Conservation (phyloP, 768 basidiomycete genomes). For the Tulasnella sp. region DNA sequence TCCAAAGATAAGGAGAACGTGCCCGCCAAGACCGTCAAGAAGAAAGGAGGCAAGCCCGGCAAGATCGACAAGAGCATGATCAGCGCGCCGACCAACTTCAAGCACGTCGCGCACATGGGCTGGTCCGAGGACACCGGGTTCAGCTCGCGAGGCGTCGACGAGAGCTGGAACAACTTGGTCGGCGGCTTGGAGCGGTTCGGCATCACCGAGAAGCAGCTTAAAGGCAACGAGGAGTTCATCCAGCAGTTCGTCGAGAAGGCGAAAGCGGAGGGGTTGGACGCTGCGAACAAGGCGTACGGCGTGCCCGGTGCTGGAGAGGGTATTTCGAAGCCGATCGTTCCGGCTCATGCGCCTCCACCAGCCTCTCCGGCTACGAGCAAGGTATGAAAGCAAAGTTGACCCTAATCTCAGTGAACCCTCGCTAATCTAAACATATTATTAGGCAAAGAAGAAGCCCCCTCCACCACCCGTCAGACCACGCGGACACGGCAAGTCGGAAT, state of each 20-base stretch:
- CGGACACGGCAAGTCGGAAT: slow-evolving; percentile 25
- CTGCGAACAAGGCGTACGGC: slow-evolving; percentile 37
- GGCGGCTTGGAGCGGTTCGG: slow-evolving; percentile 66
- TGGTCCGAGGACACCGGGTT: slow-evolving; percentile 87
- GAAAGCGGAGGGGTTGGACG: slow-evolving; percentile 39
- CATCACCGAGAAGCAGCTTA: slow-evolving; percentile 67
- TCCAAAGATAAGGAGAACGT: slow-evolving; percentile 31
- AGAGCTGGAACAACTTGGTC: slow-evolving; percentile 81
- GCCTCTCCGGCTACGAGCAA: neutral
- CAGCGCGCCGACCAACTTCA: slow-evolving; percentile 78
- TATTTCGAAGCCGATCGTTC: slow-evolving; percentile 1
- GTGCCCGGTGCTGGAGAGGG: slow-evolving; percentile 38
- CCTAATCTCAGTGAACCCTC: neutral
- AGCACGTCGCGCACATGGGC: slow-evolving; percentile 94
- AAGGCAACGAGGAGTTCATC: slow-evolving; percentile 86
- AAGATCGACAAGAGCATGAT: slow-evolving; percentile 94
- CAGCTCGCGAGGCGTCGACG: slow-evolving; percentile 83
- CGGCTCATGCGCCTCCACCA: slow-evolving; percentile 9
- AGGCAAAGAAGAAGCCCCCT: slow-evolving; percentile 37
- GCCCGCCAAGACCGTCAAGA: slow-evolving; percentile 45
- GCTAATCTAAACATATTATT: neutral
- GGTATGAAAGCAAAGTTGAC: neutral
- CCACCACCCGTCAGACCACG: slow-evolving; percentile 38
- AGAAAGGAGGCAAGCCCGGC: slow-evolving; percentile 63
- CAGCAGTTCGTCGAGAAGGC: slow-evolving; percentile 71